Conservation (phyloP, 306 rosid genomes). For the Phaseolus lunatus region DNA sequence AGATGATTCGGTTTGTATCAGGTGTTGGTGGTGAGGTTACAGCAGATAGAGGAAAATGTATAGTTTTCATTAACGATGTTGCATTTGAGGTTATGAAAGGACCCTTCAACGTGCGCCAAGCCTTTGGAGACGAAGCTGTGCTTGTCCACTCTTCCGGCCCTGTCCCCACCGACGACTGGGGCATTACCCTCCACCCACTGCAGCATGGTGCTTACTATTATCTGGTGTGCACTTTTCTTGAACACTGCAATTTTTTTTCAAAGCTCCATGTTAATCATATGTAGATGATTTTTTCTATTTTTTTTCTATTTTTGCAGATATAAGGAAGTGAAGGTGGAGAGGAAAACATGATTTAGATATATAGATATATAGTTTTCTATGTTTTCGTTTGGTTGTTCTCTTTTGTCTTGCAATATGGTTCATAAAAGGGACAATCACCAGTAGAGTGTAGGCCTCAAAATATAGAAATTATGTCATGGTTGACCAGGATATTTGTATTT, state of each 20-base stretch:
- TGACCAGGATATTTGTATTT: conserved; percentile 32
- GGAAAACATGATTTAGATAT: conserved; percentile 23
- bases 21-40: conserved; percentile 56
- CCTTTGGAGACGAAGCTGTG: conserved; percentile 73
- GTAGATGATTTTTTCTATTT: not conserved
- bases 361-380: not conserved
- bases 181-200: conserved; percentile 76
- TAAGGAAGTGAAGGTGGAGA: conserved; percentile 45
- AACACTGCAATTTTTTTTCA: not conserved
- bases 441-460: not conserved
- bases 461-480: conserved; percentile 31
- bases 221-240: conserved; percentile 52
- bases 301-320: conserved; percentile 48
- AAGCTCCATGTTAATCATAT: not conserved
- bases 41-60: conserved; percentile 49
- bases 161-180: conserved; percentile 85
- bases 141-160: conserved; percentile 75
- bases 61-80: conserved; percentile 73
- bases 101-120: conserved; percentile 76
- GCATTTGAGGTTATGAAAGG: conserved; percentile 69
- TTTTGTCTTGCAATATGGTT: conserved; percentile 21
- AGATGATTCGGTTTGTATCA: conserved; percentile 47
- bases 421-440: not conserved
- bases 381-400: not conserved
- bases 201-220: conserved; percentile 80